Percentiles rank a stretch among this genome's conserved stretches.
Conservation (phyloP, 805 yeast genomes). For the Clavispora phyllophila region DNA sequence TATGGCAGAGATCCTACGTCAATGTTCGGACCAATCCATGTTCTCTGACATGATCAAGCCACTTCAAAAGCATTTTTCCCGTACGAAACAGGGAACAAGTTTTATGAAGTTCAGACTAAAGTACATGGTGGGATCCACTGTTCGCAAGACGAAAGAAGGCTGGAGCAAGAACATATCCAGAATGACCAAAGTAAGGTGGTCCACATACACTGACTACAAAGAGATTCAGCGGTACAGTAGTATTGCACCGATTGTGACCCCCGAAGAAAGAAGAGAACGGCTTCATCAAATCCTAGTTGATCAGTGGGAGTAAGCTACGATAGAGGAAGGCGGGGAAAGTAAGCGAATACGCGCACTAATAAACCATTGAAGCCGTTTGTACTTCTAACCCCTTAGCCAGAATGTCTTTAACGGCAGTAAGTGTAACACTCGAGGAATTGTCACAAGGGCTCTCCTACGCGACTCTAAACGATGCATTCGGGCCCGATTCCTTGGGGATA, state of each 20-base stretch:
- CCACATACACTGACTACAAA: neutral
- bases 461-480: slow-evolving; percentile 44
- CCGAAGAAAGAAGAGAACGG: neutral
- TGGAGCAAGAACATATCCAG: neutral
- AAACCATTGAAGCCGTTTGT: neutral
- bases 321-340: neutral
- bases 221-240: neutral
- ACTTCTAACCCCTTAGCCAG: neutral
- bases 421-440: slow-evolving; percentile 27
- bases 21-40: slow-evolving; percentile 5
- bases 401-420: slow-evolving; percentile 18
- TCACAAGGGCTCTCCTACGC: slow-evolving; percentile 25
- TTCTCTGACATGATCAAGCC: slow-evolving; percentile 3
- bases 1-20: neutral
- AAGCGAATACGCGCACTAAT: neutral
- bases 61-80: neutral
- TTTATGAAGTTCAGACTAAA: neutral
- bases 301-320: neutral
- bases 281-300: neutral
- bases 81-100: neutral
- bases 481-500: slow-evolving; percentile 51
- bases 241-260: neutral
- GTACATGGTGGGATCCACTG: neutral
- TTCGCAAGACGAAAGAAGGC: neutral
- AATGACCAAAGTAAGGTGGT: neutral